A percentile compares a stretch with the other conserved stretches of the same genome.
These are phyloP conservation scores for Cladophialophora psammophila DNA, from an alignment of 2,329 filamentous ascomycete genomes.

Conservation along the genomic window DNA sequence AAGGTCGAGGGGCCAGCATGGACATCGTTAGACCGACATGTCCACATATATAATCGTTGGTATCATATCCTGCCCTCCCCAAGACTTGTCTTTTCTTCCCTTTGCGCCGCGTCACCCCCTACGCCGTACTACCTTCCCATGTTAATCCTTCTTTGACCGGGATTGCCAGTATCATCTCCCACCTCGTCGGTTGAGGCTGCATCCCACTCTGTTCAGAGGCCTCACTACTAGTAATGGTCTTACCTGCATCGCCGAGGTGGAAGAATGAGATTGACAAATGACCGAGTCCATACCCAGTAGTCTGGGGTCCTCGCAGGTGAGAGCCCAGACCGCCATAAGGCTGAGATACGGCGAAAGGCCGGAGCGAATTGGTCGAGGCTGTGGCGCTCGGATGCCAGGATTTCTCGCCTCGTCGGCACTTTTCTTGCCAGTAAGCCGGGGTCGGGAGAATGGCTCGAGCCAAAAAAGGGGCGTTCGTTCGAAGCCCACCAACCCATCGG, in stretches of 20 bases:
- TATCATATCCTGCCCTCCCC: background rate
- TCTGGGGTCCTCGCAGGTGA: no score
- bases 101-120: background rate
- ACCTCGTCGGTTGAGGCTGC: no score
- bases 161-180: constrained; percentile 7
- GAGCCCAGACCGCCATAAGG: background rate
- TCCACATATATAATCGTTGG: constrained; percentile 2
- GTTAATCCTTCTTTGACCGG: background rate
- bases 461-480: constrained; percentile 10
- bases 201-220: no score
- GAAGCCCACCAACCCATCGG: constrained; percentile 7
- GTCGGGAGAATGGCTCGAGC: background rate
- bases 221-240: no score
- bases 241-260: no score
- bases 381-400: constrained; percentile 18
- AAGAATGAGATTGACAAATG: no score
- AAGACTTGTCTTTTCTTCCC: background rate
- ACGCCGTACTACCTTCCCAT: background rate
- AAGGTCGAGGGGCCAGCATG: background rate
- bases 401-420: constrained; percentile 15
- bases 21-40: background rate
- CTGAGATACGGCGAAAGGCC: constrained; percentile 4
- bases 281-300: no score
- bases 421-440: constrained; percentile 1
- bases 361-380: background rate